phyloP scores from a whole-genome alignment of 495 filamentous ascomycete genomes.

The Pseudevernia furfuracea region DNA sequence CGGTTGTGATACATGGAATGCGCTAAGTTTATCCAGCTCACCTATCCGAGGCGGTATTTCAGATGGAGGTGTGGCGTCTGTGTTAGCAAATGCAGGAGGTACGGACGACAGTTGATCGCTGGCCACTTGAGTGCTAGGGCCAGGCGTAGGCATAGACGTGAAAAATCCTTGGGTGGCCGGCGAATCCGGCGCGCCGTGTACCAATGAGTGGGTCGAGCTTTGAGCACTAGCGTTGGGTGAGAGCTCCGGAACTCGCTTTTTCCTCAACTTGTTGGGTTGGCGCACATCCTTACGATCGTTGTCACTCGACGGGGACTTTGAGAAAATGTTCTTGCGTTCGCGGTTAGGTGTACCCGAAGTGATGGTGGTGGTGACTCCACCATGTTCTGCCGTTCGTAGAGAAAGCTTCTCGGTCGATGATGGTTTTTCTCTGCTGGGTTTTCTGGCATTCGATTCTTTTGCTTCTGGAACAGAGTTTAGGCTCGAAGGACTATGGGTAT shows the following conservation, averaged over 20 bases:
- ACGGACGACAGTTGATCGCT: slow-evolving; percentile 26
- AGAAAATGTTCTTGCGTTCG: slow-evolving; percentile 65
- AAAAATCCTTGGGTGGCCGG: slow-evolving; percentile 28
- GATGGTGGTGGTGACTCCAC: slow-evolving; percentile 31
- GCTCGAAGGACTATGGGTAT: slow-evolving; percentile 15
- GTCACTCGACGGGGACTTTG: slow-evolving; percentile 52
- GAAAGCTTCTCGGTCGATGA: slow-evolving; percentile 28
- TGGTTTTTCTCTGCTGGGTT: slow-evolving; percentile 27
- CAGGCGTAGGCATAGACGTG: slow-evolving; percentile 24
- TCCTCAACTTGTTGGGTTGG: slow-evolving; percentile 77
- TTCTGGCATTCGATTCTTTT: slow-evolving; percentile 9
- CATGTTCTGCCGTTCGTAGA: slow-evolving; percentile 35
- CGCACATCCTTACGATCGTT: slow-evolving; percentile 52
- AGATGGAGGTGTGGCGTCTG: slow-evolving; percentile 24
- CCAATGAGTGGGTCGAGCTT: slow-evolving; percentile 70
- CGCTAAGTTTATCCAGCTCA: slow-evolving; percentile 24
- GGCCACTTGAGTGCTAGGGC: slow-evolving; percentile 19
- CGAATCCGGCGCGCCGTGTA: slow-evolving; percentile 34
- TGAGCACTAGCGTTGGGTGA: slow-evolving; percentile 68
- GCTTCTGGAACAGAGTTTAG: slow-evolving; percentile 13
- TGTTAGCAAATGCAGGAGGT: slow-evolving; percentile 19
- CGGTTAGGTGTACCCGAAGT: slow-evolving; percentile 54
- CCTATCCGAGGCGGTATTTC: slow-evolving; percentile 26
- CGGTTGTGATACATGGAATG: slow-evolving; percentile 21
- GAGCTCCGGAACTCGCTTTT: slow-evolving; percentile 67